phyloP scores from a whole-genome alignment of 2,329 filamentous ascomycete species.

The Apiospora aurea region DNA sequence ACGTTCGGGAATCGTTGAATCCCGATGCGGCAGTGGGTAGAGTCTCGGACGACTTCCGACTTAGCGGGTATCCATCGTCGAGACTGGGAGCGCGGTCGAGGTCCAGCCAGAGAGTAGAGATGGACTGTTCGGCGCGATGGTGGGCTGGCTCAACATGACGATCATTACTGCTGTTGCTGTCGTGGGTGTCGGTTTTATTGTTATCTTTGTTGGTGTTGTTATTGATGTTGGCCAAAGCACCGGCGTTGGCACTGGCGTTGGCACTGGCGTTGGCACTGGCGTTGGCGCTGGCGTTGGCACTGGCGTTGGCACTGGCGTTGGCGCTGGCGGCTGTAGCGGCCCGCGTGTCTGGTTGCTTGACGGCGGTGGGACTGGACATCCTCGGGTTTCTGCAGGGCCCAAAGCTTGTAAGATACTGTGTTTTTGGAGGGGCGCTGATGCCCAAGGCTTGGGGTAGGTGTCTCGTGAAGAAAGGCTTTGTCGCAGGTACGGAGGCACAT shows the following conservation, averaged over 20 bases:
- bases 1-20: not conserved
- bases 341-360: not conserved
- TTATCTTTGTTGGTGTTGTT: not conserved
- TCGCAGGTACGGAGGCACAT: constrained; percentile 53
- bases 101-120: constrained; percentile 1
- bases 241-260: not conserved
- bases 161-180: not conserved
- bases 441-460: constrained; percentile 9
- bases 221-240: too few species aligned
- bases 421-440: not conserved
- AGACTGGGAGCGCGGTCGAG: not conserved
- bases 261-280: not conserved
- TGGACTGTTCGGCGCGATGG: not conserved
- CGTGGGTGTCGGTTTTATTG: too few species aligned
- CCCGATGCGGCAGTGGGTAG: not conserved
- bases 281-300: not conserved
- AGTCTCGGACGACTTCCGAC: not conserved
- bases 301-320: not conserved
- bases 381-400: not conserved
- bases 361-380: not conserved
- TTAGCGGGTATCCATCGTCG: not conserved
- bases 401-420: not conserved
- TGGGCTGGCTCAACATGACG: not conserved
- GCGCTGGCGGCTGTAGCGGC: not conserved
- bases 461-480: constrained; percentile 50